phyloP scores from a whole-genome alignment of 805 yeast species.

The Kodamaea restingae region DNA sequence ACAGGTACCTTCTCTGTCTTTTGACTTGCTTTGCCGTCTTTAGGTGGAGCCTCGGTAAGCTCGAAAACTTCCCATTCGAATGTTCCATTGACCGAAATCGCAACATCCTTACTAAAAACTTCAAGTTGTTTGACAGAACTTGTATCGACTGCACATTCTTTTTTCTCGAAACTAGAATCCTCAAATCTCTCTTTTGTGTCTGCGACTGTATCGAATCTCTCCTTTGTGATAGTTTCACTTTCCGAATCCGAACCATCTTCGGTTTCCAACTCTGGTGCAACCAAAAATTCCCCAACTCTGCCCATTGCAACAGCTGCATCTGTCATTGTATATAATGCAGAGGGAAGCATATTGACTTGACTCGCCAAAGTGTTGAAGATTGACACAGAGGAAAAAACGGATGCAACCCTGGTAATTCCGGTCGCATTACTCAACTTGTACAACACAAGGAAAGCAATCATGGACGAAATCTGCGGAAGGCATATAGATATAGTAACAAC shows the following conservation, averaged over 20 bases:
- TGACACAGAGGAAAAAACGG: slow-evolving; percentile 67
- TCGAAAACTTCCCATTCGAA: slow-evolving; percentile 61
- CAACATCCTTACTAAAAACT: too few species aligned
- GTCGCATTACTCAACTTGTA: slow-evolving; percentile 24
- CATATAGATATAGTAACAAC: slow-evolving; percentile 59
- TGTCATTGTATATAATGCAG: slow-evolving; percentile 62
- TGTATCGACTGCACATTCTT: too few species aligned
- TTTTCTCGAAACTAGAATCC: too few species aligned
- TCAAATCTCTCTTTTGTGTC: slow-evolving; percentile 16
- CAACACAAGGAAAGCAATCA: slow-evolving; percentile 46
- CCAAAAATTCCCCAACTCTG: slow-evolving; percentile 53
- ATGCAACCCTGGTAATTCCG: slow-evolving; percentile 48
- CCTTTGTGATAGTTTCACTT: neutral
- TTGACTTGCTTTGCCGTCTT: slow-evolving; percentile 4
- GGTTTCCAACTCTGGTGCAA: slow-evolving; percentile 33
- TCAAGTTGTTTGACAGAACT: too few species aligned
- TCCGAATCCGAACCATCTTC: too few species aligned
- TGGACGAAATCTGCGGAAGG: slow-evolving; percentile 67
- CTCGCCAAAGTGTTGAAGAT: slow-evolving; percentile 59
- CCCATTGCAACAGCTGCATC: slow-evolving; percentile 63
- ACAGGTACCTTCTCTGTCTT: neutral
- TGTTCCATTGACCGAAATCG: slow-evolving; percentile 51
- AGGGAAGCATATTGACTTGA: slow-evolving; percentile 66
- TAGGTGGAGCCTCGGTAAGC: slow-evolving; percentile 14
- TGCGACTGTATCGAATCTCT: slow-evolving; percentile 14